phyloP scores from a whole-genome alignment of 75 land plant genomes.

The Isoetes taiwanensis region DNA sequence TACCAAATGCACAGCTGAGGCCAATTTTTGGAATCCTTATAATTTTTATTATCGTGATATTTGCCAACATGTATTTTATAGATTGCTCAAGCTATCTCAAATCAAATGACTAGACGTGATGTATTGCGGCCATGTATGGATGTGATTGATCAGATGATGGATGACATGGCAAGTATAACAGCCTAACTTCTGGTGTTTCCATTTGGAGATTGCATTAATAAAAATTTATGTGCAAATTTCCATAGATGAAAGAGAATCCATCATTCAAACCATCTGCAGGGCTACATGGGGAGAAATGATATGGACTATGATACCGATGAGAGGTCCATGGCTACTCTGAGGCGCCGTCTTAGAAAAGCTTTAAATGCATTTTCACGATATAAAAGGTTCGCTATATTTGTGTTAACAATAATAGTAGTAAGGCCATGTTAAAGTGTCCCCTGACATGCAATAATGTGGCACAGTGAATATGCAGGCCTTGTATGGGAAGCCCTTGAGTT shows the following conservation, averaged over 20 bases:
- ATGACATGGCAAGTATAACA: conserved; percentile 46
- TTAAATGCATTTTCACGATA: conserved; percentile 74
- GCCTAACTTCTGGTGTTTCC: not conserved
- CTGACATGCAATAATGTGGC: no score
- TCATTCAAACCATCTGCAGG: conserved; percentile 95
- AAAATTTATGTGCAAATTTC: no score
- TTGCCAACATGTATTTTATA: no score
- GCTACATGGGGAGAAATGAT: conserved; percentile 90
- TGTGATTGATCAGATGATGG: conserved; percentile 76
- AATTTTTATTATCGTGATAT: no score
- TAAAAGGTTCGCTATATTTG: conserved; percentile 52
- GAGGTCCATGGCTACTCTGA: conserved; percentile 88
- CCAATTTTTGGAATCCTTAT: no score
- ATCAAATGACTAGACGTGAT: conserved; percentile 95
- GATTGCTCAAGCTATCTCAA: conserved; percentile 97
- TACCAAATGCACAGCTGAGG: no score
- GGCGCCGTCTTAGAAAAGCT: conserved; percentile 73
- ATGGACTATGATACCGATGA: conserved; percentile 99
- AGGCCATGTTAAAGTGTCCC: not conserved
- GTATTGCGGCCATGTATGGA: conserved; percentile 84
- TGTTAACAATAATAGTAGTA: not conserved
- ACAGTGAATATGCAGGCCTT: conserved; percentile 73
- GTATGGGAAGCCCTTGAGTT: conserved; percentile 90
- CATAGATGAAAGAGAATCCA: conserved; percentile 84
- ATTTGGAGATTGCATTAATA: no score